A percentile compares a stretch with the other conserved stretches of the same genome.
Evolutionary conservation across 495 filamentous ascomycete genomes (phyloP).

Genomic region (Collariella sp.): DNA sequence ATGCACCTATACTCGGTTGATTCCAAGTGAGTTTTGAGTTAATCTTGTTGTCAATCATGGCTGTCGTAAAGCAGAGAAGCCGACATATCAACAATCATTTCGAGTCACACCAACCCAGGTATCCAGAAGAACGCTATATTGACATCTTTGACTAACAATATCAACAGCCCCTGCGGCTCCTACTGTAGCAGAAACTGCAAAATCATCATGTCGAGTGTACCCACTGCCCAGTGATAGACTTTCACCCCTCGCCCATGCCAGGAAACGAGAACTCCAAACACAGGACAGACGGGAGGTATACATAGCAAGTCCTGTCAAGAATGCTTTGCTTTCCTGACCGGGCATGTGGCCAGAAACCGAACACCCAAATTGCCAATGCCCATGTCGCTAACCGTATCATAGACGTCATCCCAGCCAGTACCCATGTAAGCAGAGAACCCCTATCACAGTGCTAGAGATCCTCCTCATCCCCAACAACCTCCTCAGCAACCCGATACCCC

Average conservation of each 20-base stretch:
- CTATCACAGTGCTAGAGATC: conserved; percentile 4
- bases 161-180: neutral
- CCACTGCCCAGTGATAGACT: too few species aligned
- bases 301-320: neutral
- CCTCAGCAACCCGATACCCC: conserved; percentile 23
- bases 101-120: neutral
- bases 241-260: too few species aligned
- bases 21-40: neutral
- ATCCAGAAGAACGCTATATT: neutral
- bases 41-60: too few species aligned
- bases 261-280: neutral
- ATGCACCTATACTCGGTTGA: too few species aligned
- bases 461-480: conserved; percentile 32
- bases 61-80: too few species aligned
- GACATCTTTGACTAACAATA: neutral
- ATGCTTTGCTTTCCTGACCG: neutral
- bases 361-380: neutral
- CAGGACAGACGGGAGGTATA: neutral
- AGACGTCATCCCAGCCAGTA: neutral
- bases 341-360: neutral
- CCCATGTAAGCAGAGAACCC: neutral
- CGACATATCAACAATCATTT: too few species aligned
- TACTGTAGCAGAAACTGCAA: neutral
- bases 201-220: too few species aligned
- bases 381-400: neutral